These are phyloP conservation scores for Hylodesmum podocarpum DNA, from an alignment of 306 rosid genomes.

Conservation along the genomic window DNA sequence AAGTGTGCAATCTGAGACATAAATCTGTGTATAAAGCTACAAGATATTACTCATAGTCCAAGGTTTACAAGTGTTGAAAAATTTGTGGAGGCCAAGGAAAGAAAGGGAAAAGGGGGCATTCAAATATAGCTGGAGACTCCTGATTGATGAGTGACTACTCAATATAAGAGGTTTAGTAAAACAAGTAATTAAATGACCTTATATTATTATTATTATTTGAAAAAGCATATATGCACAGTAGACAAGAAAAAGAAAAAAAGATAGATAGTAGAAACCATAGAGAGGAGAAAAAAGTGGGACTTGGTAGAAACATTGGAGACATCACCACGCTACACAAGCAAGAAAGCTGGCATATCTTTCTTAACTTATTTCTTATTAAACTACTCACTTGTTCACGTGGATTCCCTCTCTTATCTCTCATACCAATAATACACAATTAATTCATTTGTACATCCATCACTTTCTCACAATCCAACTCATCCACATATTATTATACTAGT, in stretches of 20 bases:
- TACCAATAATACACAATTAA: slow-evolving; percentile 35
- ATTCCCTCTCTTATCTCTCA: slow-evolving; percentile 44
- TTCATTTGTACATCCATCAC: slow-evolving; percentile 36
- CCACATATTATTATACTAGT: slow-evolving; percentile 27
- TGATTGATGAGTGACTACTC: slow-evolving; percentile 12
- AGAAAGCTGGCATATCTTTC: slow-evolving; percentile 65
- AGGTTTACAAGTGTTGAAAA: not conserved
- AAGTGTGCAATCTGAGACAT: not conserved
- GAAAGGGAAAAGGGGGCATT: not conserved
- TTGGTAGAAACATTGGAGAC: slow-evolving; percentile 42
- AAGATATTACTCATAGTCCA: not conserved
- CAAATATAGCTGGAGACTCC: not conserved
- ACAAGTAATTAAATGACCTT: slow-evolving; percentile 8
- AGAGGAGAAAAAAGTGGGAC: slow-evolving; percentile 20
- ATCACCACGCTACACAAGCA: slow-evolving; percentile 44
- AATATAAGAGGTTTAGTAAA: not conserved
- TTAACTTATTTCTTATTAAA: slow-evolving; percentile 31
- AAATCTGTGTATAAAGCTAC: not conserved
- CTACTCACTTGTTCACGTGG: slow-evolving; percentile 58
- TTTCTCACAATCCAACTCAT: slow-evolving; percentile 50
- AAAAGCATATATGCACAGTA: not conserved
- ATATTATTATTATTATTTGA: not conserved
- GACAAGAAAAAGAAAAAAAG: not conserved
- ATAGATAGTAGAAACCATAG: slow-evolving; percentile 1
- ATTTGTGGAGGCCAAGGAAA: not conserved